Evolutionary conservation across 2,329 filamentous ascomycete species (phyloP), one percentile per base, ranked within the genome.

Genomic region (Nemania abortiva): DNA sequence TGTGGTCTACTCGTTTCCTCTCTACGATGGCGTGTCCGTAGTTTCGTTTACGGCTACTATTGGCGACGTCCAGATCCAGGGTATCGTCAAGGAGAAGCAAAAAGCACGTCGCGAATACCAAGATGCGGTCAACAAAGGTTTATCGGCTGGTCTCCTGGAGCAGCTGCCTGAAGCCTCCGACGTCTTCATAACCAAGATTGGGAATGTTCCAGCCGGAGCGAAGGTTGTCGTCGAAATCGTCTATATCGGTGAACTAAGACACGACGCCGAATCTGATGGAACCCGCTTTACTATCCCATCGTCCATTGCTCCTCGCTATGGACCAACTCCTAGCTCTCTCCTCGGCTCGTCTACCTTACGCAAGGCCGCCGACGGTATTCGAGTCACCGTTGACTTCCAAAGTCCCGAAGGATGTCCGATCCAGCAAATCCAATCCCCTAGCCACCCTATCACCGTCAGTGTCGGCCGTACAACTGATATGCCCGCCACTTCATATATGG

Each of bases 271-370:
- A 49, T 37, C 49, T n/a, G 57, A 68, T 47, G 67, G 65, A 54
- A 66, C 37, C 13, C 70, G 68, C 0, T 72, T 68, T 50, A 72
- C 68, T 37, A 68, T 72, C n/a, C 70, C 70, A 11, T 22, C 70
- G 9, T 61, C 20, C n/a, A 70, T 72, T 31, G 65, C 70, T 22
- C 70, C 67, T 57, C 68, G 68, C 22, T 70, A 72, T 39, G 68
- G 67, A 15, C 6, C 34, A 9, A 64, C 49, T 13, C 64, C 34
- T 9, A 6, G 34, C 34, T 37, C 34, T 6, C 34, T 37, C 34
- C 6, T 10, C 9, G 11, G 11, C 9, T 3, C 3, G 3, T 6
- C 49, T 7, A 13, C 13, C 18, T 45, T 66, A 5, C 15, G 15
- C 15, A 31, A n/a, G 10, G 1, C 42, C 34, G n/a, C n/a, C 34